Conservation (phyloP, 1,284 basidiomycete species). For the Rhodofomes roseus region DNA sequence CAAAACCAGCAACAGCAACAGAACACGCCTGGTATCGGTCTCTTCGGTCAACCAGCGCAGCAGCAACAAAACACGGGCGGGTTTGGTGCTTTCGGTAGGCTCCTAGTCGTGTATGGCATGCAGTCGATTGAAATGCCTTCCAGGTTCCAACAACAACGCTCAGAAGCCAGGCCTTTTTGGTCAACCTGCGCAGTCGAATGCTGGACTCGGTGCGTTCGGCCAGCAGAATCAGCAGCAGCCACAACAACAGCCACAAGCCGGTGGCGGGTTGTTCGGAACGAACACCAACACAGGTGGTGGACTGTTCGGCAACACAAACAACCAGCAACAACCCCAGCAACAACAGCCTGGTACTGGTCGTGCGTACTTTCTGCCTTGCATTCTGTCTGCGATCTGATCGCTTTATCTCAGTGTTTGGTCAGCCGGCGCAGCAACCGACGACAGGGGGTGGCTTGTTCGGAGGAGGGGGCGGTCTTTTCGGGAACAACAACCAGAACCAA, state of each 20-base stretch:
- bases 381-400: slow-evolving; percentile 14
- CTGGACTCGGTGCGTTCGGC: slow-evolving; percentile 31
- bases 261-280: slow-evolving; percentile 36
- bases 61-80: slow-evolving; percentile 25
- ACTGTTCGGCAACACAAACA: slow-evolving; percentile 25
- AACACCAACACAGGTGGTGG: slow-evolving; percentile 16
- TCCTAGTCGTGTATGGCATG: background rate
- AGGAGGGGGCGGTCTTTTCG: slow-evolving; percentile 5
- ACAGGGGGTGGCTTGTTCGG: slow-evolving; percentile 8
- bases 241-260: slow-evolving; percentile 18
- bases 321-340: slow-evolving; percentile 28
- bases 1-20: slow-evolving; percentile 37
- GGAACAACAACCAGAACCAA: slow-evolving; percentile 21
- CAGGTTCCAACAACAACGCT: slow-evolving; percentile 25
- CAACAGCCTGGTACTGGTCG: slow-evolving; percentile 20
- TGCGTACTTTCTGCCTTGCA: slow-evolving; percentile 15
- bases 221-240: slow-evolving; percentile 25
- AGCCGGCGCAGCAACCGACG: slow-evolving; percentile 30
- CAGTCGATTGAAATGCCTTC: background rate
- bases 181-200: slow-evolving; percentile 17
- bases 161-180: slow-evolving; percentile 40
- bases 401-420: slow-evolving; percentile 23
- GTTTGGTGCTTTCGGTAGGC: slow-evolving; percentile 39
- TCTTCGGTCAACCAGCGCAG: slow-evolving; percentile 39
- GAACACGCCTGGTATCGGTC: slow-evolving; percentile 33